phyloP scores from a whole-genome alignment of 2,329 filamentous ascomycete genomes.

The Colletotrichum simmondsii region DNA sequence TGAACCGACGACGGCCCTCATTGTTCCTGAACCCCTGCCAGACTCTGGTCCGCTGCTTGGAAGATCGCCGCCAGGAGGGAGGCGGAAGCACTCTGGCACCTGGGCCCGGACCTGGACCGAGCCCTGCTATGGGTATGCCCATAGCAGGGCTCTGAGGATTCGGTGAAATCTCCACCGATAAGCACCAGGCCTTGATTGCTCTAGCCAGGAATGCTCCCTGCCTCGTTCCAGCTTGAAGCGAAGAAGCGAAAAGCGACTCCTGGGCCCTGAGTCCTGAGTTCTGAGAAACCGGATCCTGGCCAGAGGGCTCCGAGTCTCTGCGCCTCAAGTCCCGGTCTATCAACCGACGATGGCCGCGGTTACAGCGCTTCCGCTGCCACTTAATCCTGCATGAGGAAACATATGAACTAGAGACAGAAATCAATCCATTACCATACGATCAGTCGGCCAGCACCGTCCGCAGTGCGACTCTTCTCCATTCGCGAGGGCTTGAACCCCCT shows the following conservation, averaged over 20 bases:
- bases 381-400: conserved; percentile 8
- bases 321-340: conserved; percentile 11
- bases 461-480: conserved; percentile 18
- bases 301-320: conserved; percentile 2
- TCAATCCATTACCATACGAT: conserved; percentile 31
- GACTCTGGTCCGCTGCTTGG: conserved; percentile 19
- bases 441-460: conserved; percentile 1
- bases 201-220: conserved; percentile 2
- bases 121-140: conserved; percentile 9
- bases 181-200: conserved; percentile 5
- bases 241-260: not conserved
- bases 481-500: conserved; percentile 8
- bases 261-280: not conserved
- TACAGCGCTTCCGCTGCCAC: conserved; percentile 14
- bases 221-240: conserved; percentile 26
- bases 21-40: conserved; percentile 4
- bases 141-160: conserved; percentile 2
- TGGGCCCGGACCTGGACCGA: conserved; percentile 11
- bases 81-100: conserved; percentile 22
- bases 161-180: conserved; percentile 25
- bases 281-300: not conserved
- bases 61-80: conserved; percentile 32
- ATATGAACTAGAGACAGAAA: conserved; percentile 3
- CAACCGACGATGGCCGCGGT: conserved; percentile 12
- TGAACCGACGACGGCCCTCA: conserved; percentile 4